Percentiles rank a stretch among this genome's conserved stretches.
Conservation (phyloP, 2,329 filamentous ascomycete species). For the Gyromitra esculenta region DNA sequence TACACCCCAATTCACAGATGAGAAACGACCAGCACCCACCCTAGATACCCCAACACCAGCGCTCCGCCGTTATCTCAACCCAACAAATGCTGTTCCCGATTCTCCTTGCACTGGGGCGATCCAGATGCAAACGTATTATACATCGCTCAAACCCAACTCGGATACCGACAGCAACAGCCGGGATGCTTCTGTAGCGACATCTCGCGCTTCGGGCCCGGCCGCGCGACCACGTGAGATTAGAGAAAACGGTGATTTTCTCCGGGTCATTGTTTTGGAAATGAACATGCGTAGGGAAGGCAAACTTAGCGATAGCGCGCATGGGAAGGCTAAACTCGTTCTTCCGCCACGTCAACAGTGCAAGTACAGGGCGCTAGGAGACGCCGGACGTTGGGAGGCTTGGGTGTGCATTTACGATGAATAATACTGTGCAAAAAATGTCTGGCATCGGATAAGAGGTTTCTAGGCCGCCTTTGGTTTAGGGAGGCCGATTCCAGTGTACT, state of each 20-base stretch:
- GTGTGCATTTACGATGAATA: slow-evolving; percentile 53
- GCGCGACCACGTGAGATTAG: slow-evolving; percentile 73
- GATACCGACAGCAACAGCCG: slow-evolving; percentile 4
- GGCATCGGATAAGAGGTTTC: slow-evolving; percentile 30
- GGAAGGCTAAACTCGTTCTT: slow-evolving; percentile 74
- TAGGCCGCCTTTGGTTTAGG: slow-evolving; percentile 25
- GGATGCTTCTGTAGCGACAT: slow-evolving; percentile 23
- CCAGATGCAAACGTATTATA: slow-evolving; percentile 76
- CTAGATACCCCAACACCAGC: slow-evolving; percentile 73
- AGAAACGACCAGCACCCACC: slow-evolving; percentile 71
- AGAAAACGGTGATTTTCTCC: slow-evolving; percentile 76
- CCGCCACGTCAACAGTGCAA: slow-evolving; percentile 68
- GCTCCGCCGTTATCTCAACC: slow-evolving; percentile 74
- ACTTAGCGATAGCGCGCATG: slow-evolving; percentile 72
- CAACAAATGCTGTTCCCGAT: slow-evolving; percentile 65
- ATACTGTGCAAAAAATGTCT: slow-evolving; percentile 24
- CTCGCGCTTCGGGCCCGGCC: slow-evolving; percentile 60
- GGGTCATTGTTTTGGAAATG: slow-evolving; percentile 77
- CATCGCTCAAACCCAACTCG: slow-evolving; percentile 58
- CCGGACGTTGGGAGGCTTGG: slow-evolving; percentile 51
- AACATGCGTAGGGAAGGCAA: slow-evolving; percentile 75
- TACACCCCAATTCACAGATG: slow-evolving; percentile 74
- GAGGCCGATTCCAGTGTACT: slow-evolving; percentile 28
- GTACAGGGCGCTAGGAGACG: slow-evolving; percentile 51
- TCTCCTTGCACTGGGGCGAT: slow-evolving; percentile 71